Percentiles rank a stretch among this genome's conserved stretches.
Evolutionary conservation across 2,329 filamentous ascomycete genomes (phyloP).

Genomic region (Rachicladosporium sp.): DNA sequence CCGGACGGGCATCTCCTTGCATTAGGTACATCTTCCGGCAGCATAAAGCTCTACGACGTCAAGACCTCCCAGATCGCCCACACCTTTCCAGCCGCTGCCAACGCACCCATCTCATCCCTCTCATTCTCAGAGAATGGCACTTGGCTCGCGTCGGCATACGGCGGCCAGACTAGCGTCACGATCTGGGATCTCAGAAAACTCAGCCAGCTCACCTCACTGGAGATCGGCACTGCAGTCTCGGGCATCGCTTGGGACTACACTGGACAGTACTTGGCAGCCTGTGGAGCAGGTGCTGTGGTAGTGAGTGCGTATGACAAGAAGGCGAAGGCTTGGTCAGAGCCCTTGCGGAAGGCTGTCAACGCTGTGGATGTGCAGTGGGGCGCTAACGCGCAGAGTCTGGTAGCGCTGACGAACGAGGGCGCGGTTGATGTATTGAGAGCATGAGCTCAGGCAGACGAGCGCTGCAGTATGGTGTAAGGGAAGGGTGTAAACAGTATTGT

Average conservation of each 20-base stretch:
- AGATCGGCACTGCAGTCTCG: slow-evolving; percentile 67
- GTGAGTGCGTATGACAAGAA: slow-evolving; percentile 85
- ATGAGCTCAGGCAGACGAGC: too few species aligned
- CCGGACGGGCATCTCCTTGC: slow-evolving; percentile 93
- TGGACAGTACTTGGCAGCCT: slow-evolving; percentile 79
- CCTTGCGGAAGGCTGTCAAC: slow-evolving; percentile 61
- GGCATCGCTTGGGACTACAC: slow-evolving; percentile 85
- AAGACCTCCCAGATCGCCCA: slow-evolving; percentile 67
- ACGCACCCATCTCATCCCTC: slow-evolving; percentile 59
- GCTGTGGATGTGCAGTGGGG: slow-evolving; percentile 71
- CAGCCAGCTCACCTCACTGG: slow-evolving; percentile 69
- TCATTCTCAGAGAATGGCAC: slow-evolving; percentile 94
- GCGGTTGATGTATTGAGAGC: slow-evolving; percentile 47
- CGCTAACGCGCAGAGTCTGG: slow-evolving; percentile 56
- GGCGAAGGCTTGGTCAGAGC: slow-evolving; percentile 79
- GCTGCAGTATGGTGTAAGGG: too few species aligned
- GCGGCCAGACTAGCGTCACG: slow-evolving; percentile 65
- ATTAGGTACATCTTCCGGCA: slow-evolving; percentile 64
- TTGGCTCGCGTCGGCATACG: slow-evolving; percentile 76
- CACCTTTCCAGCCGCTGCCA: slow-evolving; percentile 45
- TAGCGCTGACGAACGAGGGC: slow-evolving; percentile 64
- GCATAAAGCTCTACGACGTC: slow-evolving; percentile 81
- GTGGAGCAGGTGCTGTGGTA: slow-evolving; percentile 65
- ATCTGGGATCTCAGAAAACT: slow-evolving; percentile 89
- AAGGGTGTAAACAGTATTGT: too few species aligned